Conservation (phyloP, 352 stramenopile genomes). For the Globisporangium cederbergense region DNA sequence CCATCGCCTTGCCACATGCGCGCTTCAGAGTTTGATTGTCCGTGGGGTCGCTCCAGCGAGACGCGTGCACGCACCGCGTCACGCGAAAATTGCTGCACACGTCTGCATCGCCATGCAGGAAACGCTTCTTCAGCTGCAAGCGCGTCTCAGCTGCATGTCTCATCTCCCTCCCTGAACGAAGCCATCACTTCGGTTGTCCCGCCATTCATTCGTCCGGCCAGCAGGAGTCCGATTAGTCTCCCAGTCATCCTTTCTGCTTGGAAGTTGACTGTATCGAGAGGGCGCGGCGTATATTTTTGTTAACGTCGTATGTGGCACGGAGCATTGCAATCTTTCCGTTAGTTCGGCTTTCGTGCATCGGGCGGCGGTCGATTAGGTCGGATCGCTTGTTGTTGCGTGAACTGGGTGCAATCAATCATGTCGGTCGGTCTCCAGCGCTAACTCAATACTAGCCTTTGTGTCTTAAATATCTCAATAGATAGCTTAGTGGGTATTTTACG, state of each 20-base stretch:
- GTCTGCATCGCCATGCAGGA: background rate
- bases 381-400: background rate
- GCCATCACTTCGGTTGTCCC: background rate
- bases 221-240: no score
- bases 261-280: background rate
- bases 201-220: background rate
- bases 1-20: background rate
- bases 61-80: no score
- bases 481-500: no score
- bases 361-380: no score
- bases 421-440: no score
- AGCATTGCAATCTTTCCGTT: no score
- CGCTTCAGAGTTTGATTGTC: no score
- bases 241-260: background rate
- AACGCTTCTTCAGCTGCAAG: background rate
- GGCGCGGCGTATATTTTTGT: background rate
- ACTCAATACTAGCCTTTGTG: no score
- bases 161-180: background rate
- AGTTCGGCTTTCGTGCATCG: background rate
- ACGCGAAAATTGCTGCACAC: no score
- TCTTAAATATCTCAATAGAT: no score
- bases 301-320: background rate
- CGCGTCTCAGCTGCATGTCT: background rate
- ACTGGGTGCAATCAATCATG: background rate
- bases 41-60: no score